Conservation (phyloP, 805 yeast species). For the Candida chauliodis region DNA sequence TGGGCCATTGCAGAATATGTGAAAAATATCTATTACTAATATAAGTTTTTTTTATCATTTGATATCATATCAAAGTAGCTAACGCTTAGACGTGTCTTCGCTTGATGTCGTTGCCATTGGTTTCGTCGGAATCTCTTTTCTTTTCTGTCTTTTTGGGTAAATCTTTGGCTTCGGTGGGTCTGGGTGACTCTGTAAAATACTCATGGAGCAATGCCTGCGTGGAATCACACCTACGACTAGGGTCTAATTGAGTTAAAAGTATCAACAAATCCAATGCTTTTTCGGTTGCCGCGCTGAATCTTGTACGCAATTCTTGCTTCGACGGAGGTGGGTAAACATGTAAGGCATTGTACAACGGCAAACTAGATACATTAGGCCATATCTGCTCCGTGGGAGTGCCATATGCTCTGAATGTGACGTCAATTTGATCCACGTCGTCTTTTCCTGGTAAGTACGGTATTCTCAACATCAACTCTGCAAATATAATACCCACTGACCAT, state of each 20-base stretch:
- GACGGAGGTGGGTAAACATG: slow-evolving; percentile 82
- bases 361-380: slow-evolving; percentile 85
- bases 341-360: slow-evolving; percentile 73
- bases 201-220: slow-evolving; percentile 59
- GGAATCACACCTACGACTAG: slow-evolving; percentile 66
- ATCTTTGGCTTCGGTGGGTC: slow-evolving; percentile 64
- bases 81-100: slow-evolving; percentile 19
- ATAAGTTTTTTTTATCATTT: too few relatives aligned
- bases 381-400: slow-evolving; percentile 92
- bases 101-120: slow-evolving; percentile 14
- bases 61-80: neutral
- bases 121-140: slow-evolving; percentile 16
- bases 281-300: slow-evolving; percentile 90
- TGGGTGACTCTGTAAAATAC: slow-evolving; percentile 71
- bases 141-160: slow-evolving; percentile 49
- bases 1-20: slow-evolving; percentile 83
- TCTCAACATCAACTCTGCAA: slow-evolving; percentile 93
- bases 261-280: slow-evolving; percentile 73
- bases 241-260: slow-evolving; percentile 73
- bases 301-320: slow-evolving; percentile 68
- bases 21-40: slow-evolving; percentile 22
- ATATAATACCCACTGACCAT: slow-evolving; percentile 56
- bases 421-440: slow-evolving; percentile 85
- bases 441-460: slow-evolving; percentile 94
- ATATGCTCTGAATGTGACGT: slow-evolving; percentile 88